A percentile compares a stretch with the other conserved stretches of the same genome.
Conservation (phyloP, 2,329 filamentous ascomycete species). For the Camillea tinctor region DNA sequence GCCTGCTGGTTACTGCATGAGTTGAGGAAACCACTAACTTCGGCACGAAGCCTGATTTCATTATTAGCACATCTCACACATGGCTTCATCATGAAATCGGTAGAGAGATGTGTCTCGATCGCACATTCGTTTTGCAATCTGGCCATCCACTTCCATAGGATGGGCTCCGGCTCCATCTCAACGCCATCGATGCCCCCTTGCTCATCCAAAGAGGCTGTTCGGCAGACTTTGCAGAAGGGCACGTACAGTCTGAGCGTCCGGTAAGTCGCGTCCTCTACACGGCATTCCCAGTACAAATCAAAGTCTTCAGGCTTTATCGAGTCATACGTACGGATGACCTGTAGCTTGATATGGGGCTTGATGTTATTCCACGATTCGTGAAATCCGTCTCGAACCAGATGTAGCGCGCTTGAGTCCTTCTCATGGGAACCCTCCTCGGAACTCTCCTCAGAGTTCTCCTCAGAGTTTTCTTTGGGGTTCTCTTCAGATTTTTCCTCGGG, state of each 20-base stretch:
- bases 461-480: too few species aligned
- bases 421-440: too few species aligned
- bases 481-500: too few species aligned
- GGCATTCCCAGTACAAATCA: neutral
- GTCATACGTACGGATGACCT: neutral
- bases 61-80: conserved; percentile 18
- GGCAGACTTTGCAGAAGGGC: conserved; percentile 21
- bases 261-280: conserved; percentile 7
- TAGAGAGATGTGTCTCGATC: conserved; percentile 11
- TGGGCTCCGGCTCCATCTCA: conserved; percentile 17
- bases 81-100: conserved; percentile 20
- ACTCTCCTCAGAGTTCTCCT: too few species aligned
- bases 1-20: conserved; percentile 2
- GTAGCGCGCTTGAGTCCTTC: neutral
- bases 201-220: conserved; percentile 5
- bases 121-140: neutral
- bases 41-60: conserved; percentile 15
- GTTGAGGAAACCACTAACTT: conserved; percentile 10
- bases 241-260: conserved; percentile 18
- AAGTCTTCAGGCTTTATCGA: neutral
- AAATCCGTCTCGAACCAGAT: neutral
- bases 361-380: neutral
- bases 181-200: conserved; percentile 15
- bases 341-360: neutral
- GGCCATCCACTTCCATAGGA: conserved; percentile 19